Conservation (phyloP, 352 stramenopile genomes). For the Globisporangium okanoganense region DNA sequence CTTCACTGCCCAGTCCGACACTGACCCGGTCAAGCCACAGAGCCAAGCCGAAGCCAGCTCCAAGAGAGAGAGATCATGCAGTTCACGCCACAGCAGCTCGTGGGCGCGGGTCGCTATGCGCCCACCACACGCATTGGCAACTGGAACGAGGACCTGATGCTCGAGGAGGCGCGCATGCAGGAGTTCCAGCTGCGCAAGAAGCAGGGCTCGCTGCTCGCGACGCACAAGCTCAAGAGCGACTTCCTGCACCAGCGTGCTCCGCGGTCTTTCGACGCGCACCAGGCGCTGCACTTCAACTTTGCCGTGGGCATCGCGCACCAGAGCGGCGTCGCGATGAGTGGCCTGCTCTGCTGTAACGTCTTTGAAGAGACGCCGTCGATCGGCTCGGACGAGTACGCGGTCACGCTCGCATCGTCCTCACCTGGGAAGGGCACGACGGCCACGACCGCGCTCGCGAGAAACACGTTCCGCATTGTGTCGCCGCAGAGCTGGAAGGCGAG, state of each 20-base stretch:
- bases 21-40: neutral
- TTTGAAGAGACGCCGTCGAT: conserved; percentile 83
- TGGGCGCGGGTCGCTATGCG: conserved; percentile 77
- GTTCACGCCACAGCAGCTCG: conserved; percentile 89
- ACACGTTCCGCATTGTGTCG: conserved; percentile 70
- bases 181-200: conserved; percentile 80
- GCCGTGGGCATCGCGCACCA: conserved; percentile 54
- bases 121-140: conserved; percentile 83
- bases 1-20: neutral
- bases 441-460: conserved; percentile 35
- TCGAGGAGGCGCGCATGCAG: conserved; percentile 82
- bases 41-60: neutral
- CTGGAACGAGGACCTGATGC: conserved; percentile 89
- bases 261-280: conserved; percentile 39
- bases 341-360: conserved; percentile 61
- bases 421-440: neutral
- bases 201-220: conserved; percentile 76
- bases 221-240: conserved; percentile 73
- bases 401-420: conserved; percentile 30
- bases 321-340: neutral
- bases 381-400: conserved; percentile 70
- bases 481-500: conserved; percentile 36
- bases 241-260: conserved; percentile 68
- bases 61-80: conserved; percentile 43
- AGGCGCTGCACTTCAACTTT: conserved; percentile 44